Evolutionary conservation across 2,329 filamentous ascomycete genomes (phyloP).

Genomic region (Xylogone sp.): DNA sequence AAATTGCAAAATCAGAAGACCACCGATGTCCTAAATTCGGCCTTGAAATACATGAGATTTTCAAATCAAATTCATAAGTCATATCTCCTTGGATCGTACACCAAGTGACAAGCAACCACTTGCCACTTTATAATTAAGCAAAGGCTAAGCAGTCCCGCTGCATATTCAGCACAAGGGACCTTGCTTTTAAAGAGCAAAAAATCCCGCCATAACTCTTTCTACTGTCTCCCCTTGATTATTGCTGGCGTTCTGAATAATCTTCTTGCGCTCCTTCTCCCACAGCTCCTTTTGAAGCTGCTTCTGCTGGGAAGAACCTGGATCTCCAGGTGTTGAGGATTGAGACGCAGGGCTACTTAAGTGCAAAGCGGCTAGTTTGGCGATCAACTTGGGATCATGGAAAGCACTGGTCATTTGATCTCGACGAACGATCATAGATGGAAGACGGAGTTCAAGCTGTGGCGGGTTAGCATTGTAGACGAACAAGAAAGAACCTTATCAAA

Average conservation of each 20-base stretch:
- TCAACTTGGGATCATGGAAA: neutral
- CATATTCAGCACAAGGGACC: too few species aligned
- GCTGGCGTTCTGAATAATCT: slow-evolving; percentile 24
- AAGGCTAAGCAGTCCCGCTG: too few species aligned
- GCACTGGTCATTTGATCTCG: slow-evolving; percentile 22
- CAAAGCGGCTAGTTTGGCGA: slow-evolving; percentile 3
- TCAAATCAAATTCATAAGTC: too few species aligned
- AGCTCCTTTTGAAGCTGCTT: slow-evolving; percentile 38
- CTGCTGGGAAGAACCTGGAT: slow-evolving; percentile 40
- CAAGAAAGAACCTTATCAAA: too few species aligned
- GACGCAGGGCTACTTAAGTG: slow-evolving; percentile 1
- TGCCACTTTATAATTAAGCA: too few species aligned
- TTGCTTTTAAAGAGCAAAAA: slow-evolving; percentile 22
- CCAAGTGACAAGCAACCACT: too few species aligned
- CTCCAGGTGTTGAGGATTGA: slow-evolving; percentile 24
- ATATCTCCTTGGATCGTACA: too few species aligned
- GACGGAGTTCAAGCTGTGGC: slow-evolving; percentile 51
- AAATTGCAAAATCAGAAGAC: too few species aligned
- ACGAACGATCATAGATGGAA: slow-evolving; percentile 58
- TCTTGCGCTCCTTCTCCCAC: slow-evolving; percentile 39
- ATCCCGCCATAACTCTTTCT: slow-evolving; percentile 21
- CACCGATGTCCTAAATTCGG: too few species aligned
- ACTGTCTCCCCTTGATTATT: slow-evolving; percentile 18
- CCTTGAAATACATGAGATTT: too few species aligned
- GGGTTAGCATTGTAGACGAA: too few species aligned